Conservation (phyloP, 1,284 basidiomycete genomes). For the Melanopsichium pennsylvanicum region DNA sequence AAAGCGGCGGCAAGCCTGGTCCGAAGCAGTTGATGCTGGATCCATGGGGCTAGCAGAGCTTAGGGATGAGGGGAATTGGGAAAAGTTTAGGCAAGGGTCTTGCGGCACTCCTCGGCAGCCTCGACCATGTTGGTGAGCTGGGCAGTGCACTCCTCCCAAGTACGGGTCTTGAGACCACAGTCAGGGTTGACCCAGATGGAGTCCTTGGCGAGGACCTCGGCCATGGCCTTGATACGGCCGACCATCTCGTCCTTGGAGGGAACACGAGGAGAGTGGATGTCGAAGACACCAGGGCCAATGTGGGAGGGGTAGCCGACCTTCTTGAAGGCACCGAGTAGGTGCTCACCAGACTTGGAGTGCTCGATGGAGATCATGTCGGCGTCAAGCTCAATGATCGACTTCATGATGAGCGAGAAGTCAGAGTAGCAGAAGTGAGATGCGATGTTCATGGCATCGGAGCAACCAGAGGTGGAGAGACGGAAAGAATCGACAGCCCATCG, state of each 20-base stretch:
- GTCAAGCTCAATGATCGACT: conserved; percentile 94
- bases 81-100: conserved; percentile 62
- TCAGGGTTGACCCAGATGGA: conserved; percentile 86
- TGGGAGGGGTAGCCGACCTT: conserved; percentile 94
- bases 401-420: conserved; percentile 95
- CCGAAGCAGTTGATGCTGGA: conserved; percentile 36
- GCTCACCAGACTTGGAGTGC: conserved; percentile 72
- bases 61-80: background rate
- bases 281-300: conserved; percentile 91
- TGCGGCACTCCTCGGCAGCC: conserved; percentile 85
- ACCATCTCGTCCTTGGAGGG: conserved; percentile 86
- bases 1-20: conserved; percentile 7
- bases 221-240: conserved; percentile 85
- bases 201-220: conserved; percentile 60
- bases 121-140: conserved; percentile 62
- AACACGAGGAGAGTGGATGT: conserved; percentile 99
- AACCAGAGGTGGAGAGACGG: conserved; percentile 62
- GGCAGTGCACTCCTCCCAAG: conserved; percentile 73
- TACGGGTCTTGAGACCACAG: conserved; percentile 69
- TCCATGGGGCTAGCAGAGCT: conserved; percentile 13
- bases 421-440: conserved; percentile 66
- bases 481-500: conserved; percentile 66
- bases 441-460: conserved; percentile 62
- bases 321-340: conserved; percentile 94
- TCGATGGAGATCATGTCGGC: conserved; percentile 99